Evolutionary conservation across 768 basidiomycete species (phyloP).

Genomic region (Lyophyllum decastes): DNA sequence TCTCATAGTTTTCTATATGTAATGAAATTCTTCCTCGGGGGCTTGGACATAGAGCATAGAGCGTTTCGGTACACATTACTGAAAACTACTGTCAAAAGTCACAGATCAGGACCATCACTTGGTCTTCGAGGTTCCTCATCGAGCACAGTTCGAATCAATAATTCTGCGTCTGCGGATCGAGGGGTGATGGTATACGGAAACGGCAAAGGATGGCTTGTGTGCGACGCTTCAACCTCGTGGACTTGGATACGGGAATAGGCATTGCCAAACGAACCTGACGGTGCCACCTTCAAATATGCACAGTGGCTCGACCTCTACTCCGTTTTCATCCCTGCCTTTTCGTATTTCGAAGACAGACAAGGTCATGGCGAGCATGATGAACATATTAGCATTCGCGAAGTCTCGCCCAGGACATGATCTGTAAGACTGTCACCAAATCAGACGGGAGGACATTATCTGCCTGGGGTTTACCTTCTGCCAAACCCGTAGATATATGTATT

Average conservation of each 20-base stretch:
- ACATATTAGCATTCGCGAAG: slow-evolving; percentile 28
- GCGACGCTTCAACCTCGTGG: slow-evolving; percentile 2
- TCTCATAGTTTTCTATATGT: too few species aligned
- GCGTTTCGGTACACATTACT: too few species aligned
- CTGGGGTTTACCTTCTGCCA: slow-evolving; percentile 36
- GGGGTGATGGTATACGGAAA: slow-evolving; percentile 23
- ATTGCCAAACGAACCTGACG: slow-evolving; percentile 9
- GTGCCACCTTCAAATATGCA: slow-evolving; percentile 24
- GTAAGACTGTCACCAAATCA: background rate
- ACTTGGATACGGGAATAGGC: background rate
- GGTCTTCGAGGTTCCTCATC: slow-evolving; percentile 17
- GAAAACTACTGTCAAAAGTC: background rate
- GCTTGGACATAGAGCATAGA: too few species aligned
- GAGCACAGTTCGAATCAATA: slow-evolving; percentile 18
- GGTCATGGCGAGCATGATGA: slow-evolving; percentile 26
- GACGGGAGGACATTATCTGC: background rate
- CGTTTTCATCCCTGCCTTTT: slow-evolving; percentile 22
- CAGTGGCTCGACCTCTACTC: slow-evolving; percentile 31
- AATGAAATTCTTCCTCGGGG: too few species aligned
- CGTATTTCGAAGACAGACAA: slow-evolving; percentile 27
- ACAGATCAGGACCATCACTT: slow-evolving; percentile 20
- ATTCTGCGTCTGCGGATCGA: slow-evolving; percentile 20
- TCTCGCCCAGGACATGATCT: slow-evolving; percentile 30
- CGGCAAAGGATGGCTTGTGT: slow-evolving; percentile 22
- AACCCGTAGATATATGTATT: slow-evolving; percentile 45